These are phyloP conservation scores for Trichosporon ovoides DNA, from an alignment of 1,284 basidiomycete genomes.

Conservation along the genomic window DNA sequence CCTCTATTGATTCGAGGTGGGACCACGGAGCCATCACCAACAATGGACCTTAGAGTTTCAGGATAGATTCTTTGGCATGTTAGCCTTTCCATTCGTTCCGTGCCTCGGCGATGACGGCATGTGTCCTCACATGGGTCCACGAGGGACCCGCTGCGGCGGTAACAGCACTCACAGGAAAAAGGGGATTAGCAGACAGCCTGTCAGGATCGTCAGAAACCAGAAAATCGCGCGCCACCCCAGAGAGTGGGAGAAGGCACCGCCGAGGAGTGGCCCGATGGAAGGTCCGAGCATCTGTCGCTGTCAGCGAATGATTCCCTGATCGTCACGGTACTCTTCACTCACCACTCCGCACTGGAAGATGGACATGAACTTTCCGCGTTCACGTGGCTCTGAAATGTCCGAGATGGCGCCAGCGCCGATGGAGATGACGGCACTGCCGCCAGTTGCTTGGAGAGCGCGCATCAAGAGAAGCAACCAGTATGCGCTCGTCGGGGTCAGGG, in stretches of 20 bases:
- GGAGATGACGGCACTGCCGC: conserved; percentile 44
- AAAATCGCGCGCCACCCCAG: conserved; percentile 31
- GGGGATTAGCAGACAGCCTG: conserved; percentile 4
- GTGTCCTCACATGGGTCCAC: background rate
- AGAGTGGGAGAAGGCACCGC: conserved; percentile 26
- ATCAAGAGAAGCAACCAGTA: conserved; percentile 46
- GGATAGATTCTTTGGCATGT: conserved; percentile 28
- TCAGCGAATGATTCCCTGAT: conserved; percentile 6
- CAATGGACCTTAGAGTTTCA: conserved; percentile 45
- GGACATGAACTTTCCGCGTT: conserved; percentile 43
- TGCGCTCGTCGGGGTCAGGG: conserved; percentile 36
- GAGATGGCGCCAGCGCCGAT: conserved; percentile 45
- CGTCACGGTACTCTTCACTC: background rate
- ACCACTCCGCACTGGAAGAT: conserved; percentile 28
- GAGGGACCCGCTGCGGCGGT: background rate
- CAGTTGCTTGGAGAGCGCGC: conserved; percentile 42
- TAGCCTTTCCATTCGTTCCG: background rate
- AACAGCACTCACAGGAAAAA: conserved; percentile 19
- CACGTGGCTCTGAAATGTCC: conserved; percentile 46
- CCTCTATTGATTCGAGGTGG: conserved; percentile 38
- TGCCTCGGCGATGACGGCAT: background rate
- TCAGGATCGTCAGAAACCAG: conserved; percentile 31
- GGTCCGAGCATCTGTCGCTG: conserved; percentile 23
- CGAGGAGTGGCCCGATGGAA: conserved; percentile 28
- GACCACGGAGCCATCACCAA: conserved; percentile 46